Evolutionary conservation across 208 protist species (phyloP).

Genomic region (Crithidia acanthocephali): DNA sequence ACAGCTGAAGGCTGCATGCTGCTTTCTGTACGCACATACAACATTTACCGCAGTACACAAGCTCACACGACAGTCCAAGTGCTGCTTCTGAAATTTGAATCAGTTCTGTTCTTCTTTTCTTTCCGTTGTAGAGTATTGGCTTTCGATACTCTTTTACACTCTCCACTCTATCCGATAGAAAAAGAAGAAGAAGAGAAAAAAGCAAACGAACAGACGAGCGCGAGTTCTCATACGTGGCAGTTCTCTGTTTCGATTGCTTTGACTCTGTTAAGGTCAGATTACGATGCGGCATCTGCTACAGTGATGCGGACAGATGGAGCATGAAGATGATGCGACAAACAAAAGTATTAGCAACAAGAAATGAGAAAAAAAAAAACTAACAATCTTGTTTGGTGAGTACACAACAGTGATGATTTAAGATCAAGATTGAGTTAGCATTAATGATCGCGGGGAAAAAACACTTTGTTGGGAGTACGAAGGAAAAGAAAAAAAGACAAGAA

Average conservation of each 20-base stretch:
- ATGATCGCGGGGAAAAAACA: not conserved
- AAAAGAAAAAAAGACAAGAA: not conserved
- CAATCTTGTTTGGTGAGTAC: not conserved
- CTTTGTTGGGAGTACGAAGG: not conserved
- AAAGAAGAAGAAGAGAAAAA: too few relatives aligned
- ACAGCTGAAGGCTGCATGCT: too few relatives aligned
- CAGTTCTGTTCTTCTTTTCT: too few relatives aligned
- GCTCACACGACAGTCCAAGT: too few relatives aligned
- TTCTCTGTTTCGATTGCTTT: not conserved
- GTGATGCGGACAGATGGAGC: not conserved
- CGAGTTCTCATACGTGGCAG: not conserved
- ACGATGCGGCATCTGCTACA: not conserved
- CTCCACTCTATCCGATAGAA: too few relatives aligned
- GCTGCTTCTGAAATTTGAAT: too few relatives aligned
- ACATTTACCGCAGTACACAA: too few relatives aligned
- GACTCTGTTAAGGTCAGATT: not conserved
- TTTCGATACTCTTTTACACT: too few relatives aligned
- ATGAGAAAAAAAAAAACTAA: not conserved
- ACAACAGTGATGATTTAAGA: not conserved
- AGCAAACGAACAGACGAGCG: too few relatives aligned
- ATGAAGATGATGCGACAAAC: not conserved
- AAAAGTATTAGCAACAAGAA: not conserved
- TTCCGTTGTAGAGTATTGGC: too few relatives aligned
- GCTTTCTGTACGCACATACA: too few relatives aligned
- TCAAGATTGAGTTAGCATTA: not conserved